phyloP scores from a whole-genome alignment of 176 grass and related monocot species.

The Saccharum officinarum region DNA sequence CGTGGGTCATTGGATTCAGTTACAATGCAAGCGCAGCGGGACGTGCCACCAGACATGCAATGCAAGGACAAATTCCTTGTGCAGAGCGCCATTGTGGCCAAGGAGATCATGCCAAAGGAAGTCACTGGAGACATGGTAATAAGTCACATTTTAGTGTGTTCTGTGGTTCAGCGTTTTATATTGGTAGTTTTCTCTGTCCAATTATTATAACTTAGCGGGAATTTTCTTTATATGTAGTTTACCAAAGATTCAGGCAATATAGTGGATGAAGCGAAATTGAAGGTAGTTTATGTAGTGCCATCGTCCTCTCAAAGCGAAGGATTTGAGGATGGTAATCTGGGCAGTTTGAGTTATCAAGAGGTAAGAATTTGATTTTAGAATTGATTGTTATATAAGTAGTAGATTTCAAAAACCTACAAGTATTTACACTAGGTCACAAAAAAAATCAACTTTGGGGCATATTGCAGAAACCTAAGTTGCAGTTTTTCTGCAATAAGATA shows the following conservation, averaged over 20 bases:
- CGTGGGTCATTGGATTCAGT: slow-evolving; percentile 50
- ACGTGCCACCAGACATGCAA: slow-evolving; percentile 74
- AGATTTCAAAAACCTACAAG: neutral
- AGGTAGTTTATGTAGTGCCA: slow-evolving; percentile 64
- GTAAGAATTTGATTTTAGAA: slow-evolving; percentile 12
- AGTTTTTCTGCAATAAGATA: neutral
- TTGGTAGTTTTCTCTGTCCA: neutral
- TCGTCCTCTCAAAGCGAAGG: slow-evolving; percentile 40
- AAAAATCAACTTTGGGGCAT: neutral
- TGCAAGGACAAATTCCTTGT: slow-evolving; percentile 97
- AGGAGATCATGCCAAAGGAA: slow-evolving; percentile 53
- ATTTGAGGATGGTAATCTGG: slow-evolving; percentile 64
- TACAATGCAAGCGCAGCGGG: slow-evolving; percentile 93
- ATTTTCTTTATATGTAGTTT: slow-evolving; percentile 55
- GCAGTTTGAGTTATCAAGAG: slow-evolving; percentile 64
- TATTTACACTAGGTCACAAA: neutral
- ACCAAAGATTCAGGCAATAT: slow-evolving; percentile 76
- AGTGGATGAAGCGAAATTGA: slow-evolving; percentile 79
- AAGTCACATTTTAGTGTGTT: neutral
- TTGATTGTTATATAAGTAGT: neutral
- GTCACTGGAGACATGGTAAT: slow-evolving; percentile 79
- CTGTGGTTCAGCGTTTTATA: neutral
- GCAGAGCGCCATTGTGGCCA: slow-evolving; percentile 71
- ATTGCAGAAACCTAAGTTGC: neutral
- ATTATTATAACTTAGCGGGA: neutral